These are phyloP conservation scores for Ailanthus altissimus DNA, from an alignment of 345 rosid genomes.

Conservation along the genomic window DNA sequence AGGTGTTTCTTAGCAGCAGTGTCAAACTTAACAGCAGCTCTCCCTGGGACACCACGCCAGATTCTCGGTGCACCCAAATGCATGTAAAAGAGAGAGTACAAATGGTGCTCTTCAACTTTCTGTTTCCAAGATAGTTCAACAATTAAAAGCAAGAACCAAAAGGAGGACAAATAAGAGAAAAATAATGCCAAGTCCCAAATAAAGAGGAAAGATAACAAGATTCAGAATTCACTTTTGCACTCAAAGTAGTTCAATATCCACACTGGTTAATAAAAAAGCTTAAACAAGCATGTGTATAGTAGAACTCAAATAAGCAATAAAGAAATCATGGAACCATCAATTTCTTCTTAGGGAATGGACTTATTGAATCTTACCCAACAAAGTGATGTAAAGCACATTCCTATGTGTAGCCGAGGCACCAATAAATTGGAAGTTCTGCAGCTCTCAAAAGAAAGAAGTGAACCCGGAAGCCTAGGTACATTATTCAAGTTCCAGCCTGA, in stretches of 20 bases:
- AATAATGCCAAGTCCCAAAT: constrained; percentile 17
- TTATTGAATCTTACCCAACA: constrained; percentile 56
- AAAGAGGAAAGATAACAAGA: not conserved
- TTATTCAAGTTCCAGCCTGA: constrained; percentile 82
- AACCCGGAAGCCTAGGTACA: constrained; percentile 57
- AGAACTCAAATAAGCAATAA: constrained; percentile 1
- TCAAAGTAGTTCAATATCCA: not conserved
- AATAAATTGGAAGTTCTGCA: constrained; percentile 34
- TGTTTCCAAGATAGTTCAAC: constrained; percentile 38
- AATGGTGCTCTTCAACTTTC: constrained; percentile 67
- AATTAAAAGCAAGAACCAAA: constrained; percentile 13
- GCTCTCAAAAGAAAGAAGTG: constrained; percentile 67
- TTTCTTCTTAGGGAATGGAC: not conserved
- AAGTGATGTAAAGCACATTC: constrained; percentile 70
- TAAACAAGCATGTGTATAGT: constrained; percentile 1
- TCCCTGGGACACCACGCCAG: constrained; percentile 61
- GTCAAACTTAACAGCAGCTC: constrained; percentile 43
- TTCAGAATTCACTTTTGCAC: not conserved
- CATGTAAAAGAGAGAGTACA: constrained; percentile 58
- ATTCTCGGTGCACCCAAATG: constrained; percentile 73
- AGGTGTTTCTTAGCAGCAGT: constrained; percentile 37
- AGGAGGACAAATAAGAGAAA: not conserved
- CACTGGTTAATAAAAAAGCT: not conserved
- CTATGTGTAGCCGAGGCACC: constrained; percentile 60
- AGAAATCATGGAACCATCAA: not conserved